These are phyloP conservation scores for Fomitopsis palustris DNA, from an alignment of 1,284 basidiomycete species.

Conservation along the genomic window DNA sequence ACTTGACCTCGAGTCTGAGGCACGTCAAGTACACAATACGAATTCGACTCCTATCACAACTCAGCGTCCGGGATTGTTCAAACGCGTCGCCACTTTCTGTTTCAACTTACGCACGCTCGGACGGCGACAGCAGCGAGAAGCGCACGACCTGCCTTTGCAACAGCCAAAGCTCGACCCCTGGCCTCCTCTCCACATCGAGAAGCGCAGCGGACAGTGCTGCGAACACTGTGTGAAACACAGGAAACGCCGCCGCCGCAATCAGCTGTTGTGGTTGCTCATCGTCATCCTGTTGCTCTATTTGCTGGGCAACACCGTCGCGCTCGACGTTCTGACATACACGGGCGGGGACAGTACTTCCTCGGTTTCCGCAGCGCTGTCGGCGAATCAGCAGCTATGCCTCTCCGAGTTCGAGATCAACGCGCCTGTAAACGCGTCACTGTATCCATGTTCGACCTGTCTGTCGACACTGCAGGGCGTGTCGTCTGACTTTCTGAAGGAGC, in stretches of 20 bases:
- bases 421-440: constrained; percentile 37
- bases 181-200: constrained; percentile 39
- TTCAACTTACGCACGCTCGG: constrained; percentile 32
- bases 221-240: constrained; percentile 23
- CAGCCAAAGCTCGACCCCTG: constrained; percentile 29
- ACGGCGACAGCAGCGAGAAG: constrained; percentile 17
- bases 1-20: not conserved
- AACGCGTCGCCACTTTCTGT: constrained; percentile 35
- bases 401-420: constrained; percentile 46
- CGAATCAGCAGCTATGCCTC: constrained; percentile 41
- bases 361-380: constrained; percentile 30
- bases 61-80: constrained; percentile 15
- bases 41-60: not conserved
- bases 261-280: constrained; percentile 30
- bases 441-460: constrained; percentile 48
- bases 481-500: constrained; percentile 29
- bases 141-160: constrained; percentile 27
- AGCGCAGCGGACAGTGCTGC: constrained; percentile 26
- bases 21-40: constrained; percentile 1
- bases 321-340: constrained; percentile 35
- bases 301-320: constrained; percentile 37
- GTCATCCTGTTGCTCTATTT: constrained; percentile 41
- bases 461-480: constrained; percentile 38
- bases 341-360: constrained; percentile 17
- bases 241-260: constrained; percentile 29